phyloP scores from a whole-genome alignment of 176 grass and related monocot genomes.

The Oryza glaberrima region DNA sequence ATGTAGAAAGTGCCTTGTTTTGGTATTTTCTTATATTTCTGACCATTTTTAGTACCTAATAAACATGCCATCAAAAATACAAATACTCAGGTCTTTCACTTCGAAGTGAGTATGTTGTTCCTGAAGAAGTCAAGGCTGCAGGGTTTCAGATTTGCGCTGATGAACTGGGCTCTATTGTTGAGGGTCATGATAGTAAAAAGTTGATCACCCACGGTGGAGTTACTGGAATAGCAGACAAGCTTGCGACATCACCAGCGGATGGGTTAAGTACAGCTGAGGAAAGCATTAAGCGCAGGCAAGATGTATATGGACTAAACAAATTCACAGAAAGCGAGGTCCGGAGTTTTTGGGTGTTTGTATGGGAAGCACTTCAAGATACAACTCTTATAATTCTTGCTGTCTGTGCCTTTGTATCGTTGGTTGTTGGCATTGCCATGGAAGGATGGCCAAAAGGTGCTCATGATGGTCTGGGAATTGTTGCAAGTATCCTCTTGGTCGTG shows the following conservation, averaged over 20 bases:
- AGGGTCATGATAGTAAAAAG: conserved; percentile 85
- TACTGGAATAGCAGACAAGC: conserved; percentile 73
- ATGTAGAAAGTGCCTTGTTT: background rate
- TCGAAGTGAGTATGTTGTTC: conserved; percentile 68
- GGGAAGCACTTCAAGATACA: conserved; percentile 92
- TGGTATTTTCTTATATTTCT: background rate
- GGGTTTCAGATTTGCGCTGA: conserved; percentile 83
- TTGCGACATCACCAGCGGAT: conserved; percentile 52
- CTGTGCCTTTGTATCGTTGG: conserved; percentile 82
- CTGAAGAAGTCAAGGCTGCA: conserved; percentile 69
- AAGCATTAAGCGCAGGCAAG: conserved; percentile 66
- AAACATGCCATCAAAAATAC: background rate
- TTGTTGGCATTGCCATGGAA: conserved; percentile 85
- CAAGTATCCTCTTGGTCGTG: conserved; percentile 93
- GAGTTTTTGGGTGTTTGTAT: conserved; percentile 97
- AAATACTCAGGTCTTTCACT: conserved; percentile 47
- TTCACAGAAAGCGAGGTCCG: conserved; percentile 76
- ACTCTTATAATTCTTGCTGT: conserved; percentile 87
- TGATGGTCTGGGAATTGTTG: conserved; percentile 92
- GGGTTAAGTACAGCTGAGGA: conserved; percentile 61
- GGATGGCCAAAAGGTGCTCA: conserved; percentile 97
- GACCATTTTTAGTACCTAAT: background rate
- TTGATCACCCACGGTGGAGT: conserved; percentile 62
- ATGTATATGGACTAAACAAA: conserved; percentile 87
- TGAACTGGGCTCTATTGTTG: conserved; percentile 86